Evolutionary conservation across 2,329 filamentous ascomycete genomes (phyloP), one percentile per base, ranked within the genome.

Genomic region (Colletotrichum tofieldiae): DNA sequence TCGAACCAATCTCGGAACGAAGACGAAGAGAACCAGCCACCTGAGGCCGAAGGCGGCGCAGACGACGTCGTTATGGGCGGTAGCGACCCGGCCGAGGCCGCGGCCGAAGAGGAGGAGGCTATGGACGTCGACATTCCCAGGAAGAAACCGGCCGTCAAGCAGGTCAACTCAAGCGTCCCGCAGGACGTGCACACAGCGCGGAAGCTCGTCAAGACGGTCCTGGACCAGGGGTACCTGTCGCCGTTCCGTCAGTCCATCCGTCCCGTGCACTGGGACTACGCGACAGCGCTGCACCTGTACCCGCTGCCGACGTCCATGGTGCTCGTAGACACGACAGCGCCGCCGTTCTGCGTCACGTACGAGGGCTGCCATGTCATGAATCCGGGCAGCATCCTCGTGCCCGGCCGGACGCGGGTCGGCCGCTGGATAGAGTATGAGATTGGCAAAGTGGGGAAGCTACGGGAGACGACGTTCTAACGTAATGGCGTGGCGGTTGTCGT

Each of bases 321-420:
- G 20, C 83, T 99, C 5, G 92, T 94, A 2, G 96, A 99, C 82
- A 86, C 93, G 0, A 94, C 95, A 52, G 92, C 93, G 12, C 92
- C 93, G 18, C 88, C 94, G 0, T 99, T 98, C 78, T 93, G 93
- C 65, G 86, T 98, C 75, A 97, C 94, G 18, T 98, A 98, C 79
- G 96, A 98, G 82, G 96, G 95, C 0, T 98, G 96, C 79, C 94
- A 96, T 83, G 95, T 98, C 43, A 92, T 99, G 89, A 99, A 99
- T 80, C 95, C 96, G 0, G 94, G 95, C 7, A 87, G 89, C 60
- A 82, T 99, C 61, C 87, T 97, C 32, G 91, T 94, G 0, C 85
- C 89, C 0, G 92, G 92, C 0, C 87, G 91, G 65, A 89, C 90
- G 74, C 91, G 91, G 5, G 89, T 92, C 8, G 93, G 91, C 7